A percentile compares a stretch with the other conserved stretches of the same genome.
These are phyloP conservation scores for Rhizophagus clarus DNA, from an alignment of 192 early-diverging fungal species.

Conservation along the genomic window DNA sequence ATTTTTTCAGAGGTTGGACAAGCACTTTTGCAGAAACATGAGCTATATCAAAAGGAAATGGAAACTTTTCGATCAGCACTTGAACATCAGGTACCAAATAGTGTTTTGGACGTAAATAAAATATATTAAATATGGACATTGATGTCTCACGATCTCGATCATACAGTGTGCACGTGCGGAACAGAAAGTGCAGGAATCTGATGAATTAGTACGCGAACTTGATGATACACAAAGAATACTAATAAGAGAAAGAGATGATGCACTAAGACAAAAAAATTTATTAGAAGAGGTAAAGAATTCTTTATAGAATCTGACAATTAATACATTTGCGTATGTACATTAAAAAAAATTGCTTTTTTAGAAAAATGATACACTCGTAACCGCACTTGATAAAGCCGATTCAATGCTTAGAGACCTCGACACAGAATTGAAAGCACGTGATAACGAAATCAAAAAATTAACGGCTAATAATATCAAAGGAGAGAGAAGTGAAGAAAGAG, in stretches of 20 bases:
- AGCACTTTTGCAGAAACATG: constrained; percentile 44
- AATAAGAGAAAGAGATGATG: constrained; percentile 23
- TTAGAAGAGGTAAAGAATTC: constrained; percentile 27
- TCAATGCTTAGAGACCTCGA: constrained; percentile 20
- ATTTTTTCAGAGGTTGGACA: constrained; percentile 48
- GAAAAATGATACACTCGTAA: constrained; percentile 21
- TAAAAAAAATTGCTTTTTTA: not conserved
- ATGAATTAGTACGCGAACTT: constrained; percentile 17
- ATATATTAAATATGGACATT: not conserved
- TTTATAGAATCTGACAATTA: not conserved
- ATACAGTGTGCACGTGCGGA: constrained; percentile 6
- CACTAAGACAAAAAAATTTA: constrained; percentile 6
- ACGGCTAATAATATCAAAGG: constrained; percentile 35
- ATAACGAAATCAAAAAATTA: constrained; percentile 34
- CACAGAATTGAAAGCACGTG: constrained; percentile 36
- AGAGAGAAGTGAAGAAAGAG: constrained; percentile 37
- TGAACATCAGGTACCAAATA: constrained; percentile 37
- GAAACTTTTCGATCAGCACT: constrained; percentile 33
- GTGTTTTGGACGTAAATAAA: not conserved
- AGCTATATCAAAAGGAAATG: constrained; percentile 37
- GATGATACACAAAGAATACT: not conserved
- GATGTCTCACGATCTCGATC: not conserved
- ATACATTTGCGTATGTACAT: not conserved
- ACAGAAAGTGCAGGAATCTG: constrained; percentile 16
- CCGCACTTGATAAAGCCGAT: constrained; percentile 31